Evolutionary conservation across 805 yeast species (phyloP), one percentile per base, ranked within the genome.

Genomic region (Pichia gijzeniarum): DNA sequence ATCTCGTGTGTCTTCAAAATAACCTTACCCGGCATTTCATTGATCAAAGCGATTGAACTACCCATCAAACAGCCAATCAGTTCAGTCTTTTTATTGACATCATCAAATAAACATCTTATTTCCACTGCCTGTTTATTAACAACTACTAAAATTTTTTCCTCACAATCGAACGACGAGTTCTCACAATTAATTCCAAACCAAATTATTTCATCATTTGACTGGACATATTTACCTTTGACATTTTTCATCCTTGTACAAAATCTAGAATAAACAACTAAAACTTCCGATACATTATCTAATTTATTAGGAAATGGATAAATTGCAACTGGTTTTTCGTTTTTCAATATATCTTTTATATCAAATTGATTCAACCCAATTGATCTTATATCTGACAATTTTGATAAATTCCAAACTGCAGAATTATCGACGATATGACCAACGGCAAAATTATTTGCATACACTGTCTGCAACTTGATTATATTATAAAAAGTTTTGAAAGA

Each of bases 391-490:
- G 51, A 51, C 35, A 60, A 48, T 43, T 61, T 57, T 6, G 62
- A 57, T 5, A 60, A 49, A 35, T 56, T 56, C 55, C 61, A 62
- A 14, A 51, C 54, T 5, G 65, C 64, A 35, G 52, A 49, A 41
- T 48, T 48, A 25, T 58, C 63, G 41, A 51, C 50, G 9, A 53
- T 32, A 49, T 59, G 63, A 20, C 56, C 50, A 41, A 63, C 50
- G 5, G 58, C 60, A 51, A 63, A 60, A 43, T 55, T 59, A 14
- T 57, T 54, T 3, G 65, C 60, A 37, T 51, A 52, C 31, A 61
- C 48, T 17, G 63, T 48, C 28, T 57, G 53, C n/a, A 60, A 19
- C 8, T 48, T 44, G n/a, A 32, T 20, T 12, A 63, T 59, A 20
- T 50, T 51, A 42, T 56, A 53, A 3, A 57, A 52, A 3, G 66